A percentile compares a stretch with the other conserved stretches of the same genome.
These are phyloP conservation scores for Graphium sp. DNA, from an alignment of 2,329 filamentous ascomycete genomes.

Conservation along the genomic window DNA sequence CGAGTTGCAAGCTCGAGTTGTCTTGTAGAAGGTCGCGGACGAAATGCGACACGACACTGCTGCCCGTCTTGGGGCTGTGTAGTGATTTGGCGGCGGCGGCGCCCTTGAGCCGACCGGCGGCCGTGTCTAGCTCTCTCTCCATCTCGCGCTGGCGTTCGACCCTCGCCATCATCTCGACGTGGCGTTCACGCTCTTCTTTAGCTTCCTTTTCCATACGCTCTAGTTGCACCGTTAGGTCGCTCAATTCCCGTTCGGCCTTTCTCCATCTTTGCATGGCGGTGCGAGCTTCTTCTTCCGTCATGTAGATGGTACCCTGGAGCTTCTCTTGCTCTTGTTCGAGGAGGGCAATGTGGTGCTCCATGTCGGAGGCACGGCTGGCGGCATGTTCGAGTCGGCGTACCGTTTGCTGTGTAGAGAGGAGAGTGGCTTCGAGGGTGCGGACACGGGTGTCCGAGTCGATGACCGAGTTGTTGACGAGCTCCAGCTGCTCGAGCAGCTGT, in stretches of 20 bases:
- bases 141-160: conserved; percentile 74
- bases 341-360: conserved; percentile 64
- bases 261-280: conserved; percentile 72
- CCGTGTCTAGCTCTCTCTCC: conserved; percentile 65
- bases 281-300: conserved; percentile 58
- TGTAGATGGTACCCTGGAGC: conserved; percentile 49
- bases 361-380: conserved; percentile 54
- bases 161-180: conserved; percentile 62
- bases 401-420: conserved; percentile 64
- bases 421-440: conserved; percentile 55
- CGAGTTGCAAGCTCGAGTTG: conserved; percentile 83
- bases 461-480: conserved; percentile 65
- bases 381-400: conserved; percentile 59
- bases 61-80: conserved; percentile 33
- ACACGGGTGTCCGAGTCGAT: conserved; percentile 67
- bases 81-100: conserved; percentile 57
- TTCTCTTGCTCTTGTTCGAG: conserved; percentile 69
- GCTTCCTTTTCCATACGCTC: conserved; percentile 79
- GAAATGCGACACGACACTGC: conserved; percentile 78
- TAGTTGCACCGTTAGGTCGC: conserved; percentile 69
- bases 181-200: conserved; percentile 61
- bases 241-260: conserved; percentile 64
- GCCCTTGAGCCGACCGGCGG: conserved; percentile 65
- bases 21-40: conserved; percentile 91
- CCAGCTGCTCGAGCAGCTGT: conserved; percentile 65